Conservation (phyloP, 164 flowering plant genomes). For the Magnolia kwangsiensis region DNA sequence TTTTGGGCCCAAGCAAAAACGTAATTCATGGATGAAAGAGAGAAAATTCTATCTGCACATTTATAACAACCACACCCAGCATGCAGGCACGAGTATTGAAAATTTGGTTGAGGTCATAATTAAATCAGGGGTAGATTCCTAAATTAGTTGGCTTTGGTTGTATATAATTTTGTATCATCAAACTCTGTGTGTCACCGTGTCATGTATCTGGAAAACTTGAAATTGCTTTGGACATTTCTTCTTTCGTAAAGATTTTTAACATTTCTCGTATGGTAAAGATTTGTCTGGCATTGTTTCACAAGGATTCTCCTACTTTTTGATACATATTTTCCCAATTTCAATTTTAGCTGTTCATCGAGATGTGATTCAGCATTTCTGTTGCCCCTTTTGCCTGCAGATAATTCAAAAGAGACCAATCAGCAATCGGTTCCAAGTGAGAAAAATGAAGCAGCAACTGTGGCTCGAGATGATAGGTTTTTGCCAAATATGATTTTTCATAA, state of each 20-base stretch:
- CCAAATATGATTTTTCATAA: background rate
- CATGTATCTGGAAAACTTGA: background rate
- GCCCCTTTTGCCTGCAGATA: conserved; percentile 30
- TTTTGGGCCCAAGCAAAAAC: background rate
- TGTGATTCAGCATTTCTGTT: background rate
- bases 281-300: background rate
- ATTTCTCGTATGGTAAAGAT: background rate
- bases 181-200: background rate
- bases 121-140: background rate
- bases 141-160: background rate
- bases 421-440: conserved; percentile 24
- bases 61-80: background rate
- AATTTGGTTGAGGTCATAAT: background rate
- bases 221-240: background rate
- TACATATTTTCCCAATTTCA: background rate
- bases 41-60: no score
- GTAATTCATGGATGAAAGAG: background rate
- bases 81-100: background rate
- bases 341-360: background rate
- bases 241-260: background rate
- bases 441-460: conserved; percentile 25
- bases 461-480: conserved; percentile 44
- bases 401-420: conserved; percentile 34
- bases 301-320: background rate
- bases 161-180: background rate